Evolutionary conservation across 179 eudicot species (phyloP).

Genomic region (Patellifolia procumbens): DNA sequence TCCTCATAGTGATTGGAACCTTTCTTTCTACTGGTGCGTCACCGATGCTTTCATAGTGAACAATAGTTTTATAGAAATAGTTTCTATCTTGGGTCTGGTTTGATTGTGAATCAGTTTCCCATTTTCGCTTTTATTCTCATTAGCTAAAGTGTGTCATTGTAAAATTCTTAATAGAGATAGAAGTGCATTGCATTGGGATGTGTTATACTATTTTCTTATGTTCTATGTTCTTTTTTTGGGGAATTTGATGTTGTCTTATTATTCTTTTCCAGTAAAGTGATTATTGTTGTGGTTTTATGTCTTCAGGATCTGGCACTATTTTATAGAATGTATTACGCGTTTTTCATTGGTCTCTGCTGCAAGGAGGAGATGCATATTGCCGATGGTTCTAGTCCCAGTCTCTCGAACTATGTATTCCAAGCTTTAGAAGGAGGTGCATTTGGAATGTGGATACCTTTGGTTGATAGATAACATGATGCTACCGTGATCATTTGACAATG

Average conservation of each 20-base stretch:
- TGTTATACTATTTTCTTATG: background rate
- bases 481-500: background rate
- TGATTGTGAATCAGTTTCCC: background rate
- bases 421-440: constrained; percentile 25
- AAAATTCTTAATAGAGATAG: background rate
- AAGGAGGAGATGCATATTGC: constrained; percentile 16
- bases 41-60: background rate
- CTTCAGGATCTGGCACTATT: constrained; percentile 26
- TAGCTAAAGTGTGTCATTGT: background rate
- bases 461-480: constrained; percentile 32
- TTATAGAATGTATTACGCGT: constrained; percentile 31
- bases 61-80: background rate
- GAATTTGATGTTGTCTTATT: background rate
- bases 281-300: constrained; percentile 10
- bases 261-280: background rate
- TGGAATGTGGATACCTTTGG: constrained; percentile 31
- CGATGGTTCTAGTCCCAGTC: constrained; percentile 13
- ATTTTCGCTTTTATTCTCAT: background rate
- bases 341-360: constrained; percentile 20
- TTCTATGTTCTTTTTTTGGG: background rate
- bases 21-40: background rate
- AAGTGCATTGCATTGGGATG: background rate
- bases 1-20: background rate
- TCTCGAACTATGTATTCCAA: constrained; percentile 22
- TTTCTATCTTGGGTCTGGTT: background rate